phyloP scores from a whole-genome alignment of 208 protist species.

The Trypanosoma scelopori region DNA sequence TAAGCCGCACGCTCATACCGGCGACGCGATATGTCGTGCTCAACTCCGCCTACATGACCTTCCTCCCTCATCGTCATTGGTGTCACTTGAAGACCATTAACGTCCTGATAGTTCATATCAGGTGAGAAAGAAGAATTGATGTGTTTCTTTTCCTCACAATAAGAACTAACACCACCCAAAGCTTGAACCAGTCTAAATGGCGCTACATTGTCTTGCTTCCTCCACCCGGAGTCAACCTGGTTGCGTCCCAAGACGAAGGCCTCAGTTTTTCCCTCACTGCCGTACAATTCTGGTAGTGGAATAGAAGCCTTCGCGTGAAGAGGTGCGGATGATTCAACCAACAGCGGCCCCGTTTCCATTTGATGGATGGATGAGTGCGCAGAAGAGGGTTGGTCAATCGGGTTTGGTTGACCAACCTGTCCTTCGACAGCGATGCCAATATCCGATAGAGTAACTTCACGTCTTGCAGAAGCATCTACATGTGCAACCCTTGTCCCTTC shows the following conservation, averaged over 20 bases:
- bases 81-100: background rate
- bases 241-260: background rate
- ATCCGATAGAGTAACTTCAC: background rate
- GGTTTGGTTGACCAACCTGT: background rate
- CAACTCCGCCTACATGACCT: background rate
- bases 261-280: background rate
- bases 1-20: constrained; percentile 22
- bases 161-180: background rate
- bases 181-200: background rate
- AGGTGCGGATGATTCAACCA: background rate
- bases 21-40: background rate
- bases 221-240: background rate
- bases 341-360: background rate
- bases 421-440: background rate
- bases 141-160: background rate
- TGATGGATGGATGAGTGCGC: background rate
- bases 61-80: background rate
- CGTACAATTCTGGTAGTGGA: background rate
- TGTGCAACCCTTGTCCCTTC: background rate
- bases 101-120: background rate
- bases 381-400: background rate
- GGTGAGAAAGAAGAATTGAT: background rate
- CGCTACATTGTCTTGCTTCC: background rate
- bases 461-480: background rate
- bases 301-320: background rate